Conservation (phyloP, 345 rosid species). For the Geranium brycei region DNA sequence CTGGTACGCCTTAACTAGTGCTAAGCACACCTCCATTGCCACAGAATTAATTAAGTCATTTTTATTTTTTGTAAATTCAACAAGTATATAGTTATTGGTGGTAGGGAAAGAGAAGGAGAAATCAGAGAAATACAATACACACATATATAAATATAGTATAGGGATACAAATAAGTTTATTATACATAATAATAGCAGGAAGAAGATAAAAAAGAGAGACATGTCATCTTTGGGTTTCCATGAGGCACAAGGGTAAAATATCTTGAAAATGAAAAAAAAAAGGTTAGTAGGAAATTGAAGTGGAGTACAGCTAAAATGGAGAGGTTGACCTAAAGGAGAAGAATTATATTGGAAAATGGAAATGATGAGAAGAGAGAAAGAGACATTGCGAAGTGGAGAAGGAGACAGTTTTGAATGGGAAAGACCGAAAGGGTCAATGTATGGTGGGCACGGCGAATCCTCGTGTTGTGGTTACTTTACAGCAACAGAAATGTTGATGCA, state of each 20-base stretch:
- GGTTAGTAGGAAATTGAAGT: conserved; percentile 2
- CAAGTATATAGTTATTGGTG: conserved; percentile 19
- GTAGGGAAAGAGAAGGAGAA: not conserved
- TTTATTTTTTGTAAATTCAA: not conserved
- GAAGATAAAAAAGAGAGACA: conserved; percentile 3
- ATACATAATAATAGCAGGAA: not conserved
- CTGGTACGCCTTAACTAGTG: not conserved
- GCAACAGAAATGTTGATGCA: no score
- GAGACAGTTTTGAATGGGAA: conserved; percentile 15
- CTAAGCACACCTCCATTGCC: not conserved
- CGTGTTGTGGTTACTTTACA: no score
- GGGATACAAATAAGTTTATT: not conserved
- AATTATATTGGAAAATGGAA: not conserved
- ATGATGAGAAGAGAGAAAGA: not conserved
- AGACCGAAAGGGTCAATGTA: no score
- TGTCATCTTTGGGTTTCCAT: conserved; percentile 3
- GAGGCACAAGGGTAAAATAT: not conserved
- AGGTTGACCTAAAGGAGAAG: conserved; percentile 5
- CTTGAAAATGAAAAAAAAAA: conserved; percentile 1
- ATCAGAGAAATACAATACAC: not conserved
- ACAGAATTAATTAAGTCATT: not conserved
- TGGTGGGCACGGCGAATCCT: no score
- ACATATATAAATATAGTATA: not conserved
- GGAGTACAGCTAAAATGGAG: conserved; percentile 25
- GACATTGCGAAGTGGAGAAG: conserved; percentile 13